phyloP scores from a whole-genome alignment of 2,329 filamentous ascomycete species.

The Plectosphaerella sp. region DNA sequence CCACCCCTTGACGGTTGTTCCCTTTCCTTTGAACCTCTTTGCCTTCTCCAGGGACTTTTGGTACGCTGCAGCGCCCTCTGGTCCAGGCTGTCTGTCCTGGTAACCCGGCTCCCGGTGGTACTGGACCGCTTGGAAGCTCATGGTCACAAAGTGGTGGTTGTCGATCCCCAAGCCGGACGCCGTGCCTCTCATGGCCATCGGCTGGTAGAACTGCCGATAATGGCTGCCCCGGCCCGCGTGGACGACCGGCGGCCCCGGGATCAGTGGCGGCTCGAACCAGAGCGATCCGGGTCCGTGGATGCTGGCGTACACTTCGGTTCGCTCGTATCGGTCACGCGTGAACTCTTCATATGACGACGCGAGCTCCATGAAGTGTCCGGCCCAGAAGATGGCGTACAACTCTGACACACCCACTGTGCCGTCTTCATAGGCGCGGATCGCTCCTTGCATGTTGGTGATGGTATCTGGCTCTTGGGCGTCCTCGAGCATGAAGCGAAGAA shows the following conservation, averaged over 20 bases:
- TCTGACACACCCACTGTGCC: conserved; percentile 33
- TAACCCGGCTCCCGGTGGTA: no score
- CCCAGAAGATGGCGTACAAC: conserved; percentile 37
- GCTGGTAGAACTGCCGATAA: conserved; percentile 6
- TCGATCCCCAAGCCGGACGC: conserved; percentile 18
- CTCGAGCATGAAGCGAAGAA: conserved; percentile 24
- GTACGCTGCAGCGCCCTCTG: no score
- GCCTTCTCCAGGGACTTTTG: no score
- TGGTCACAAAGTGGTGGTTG: conserved; percentile 17
- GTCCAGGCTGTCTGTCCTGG: no score
- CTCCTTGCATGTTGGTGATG: conserved; percentile 33
- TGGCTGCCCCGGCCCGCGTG: conserved; percentile 19
- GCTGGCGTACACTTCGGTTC: conserved; percentile 31
- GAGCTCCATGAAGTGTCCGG: conserved; percentile 34
- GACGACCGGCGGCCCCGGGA: conserved; percentile 9
- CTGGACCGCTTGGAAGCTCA: conserved; percentile 20
- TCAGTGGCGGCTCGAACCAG: conserved; percentile 40
- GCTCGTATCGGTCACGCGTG: conserved; percentile 27
- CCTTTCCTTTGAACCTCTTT: no score
- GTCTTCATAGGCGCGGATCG: conserved; percentile 33
- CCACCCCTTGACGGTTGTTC: no score
- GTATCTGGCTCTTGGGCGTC: conserved; percentile 29
- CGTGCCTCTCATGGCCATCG: conserved; percentile 17
- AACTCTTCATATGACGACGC: conserved; percentile 32
- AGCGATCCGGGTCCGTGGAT: conserved; percentile 35